Evolutionary conservation across 805 yeast genomes (phyloP).

Genomic region (Ogataea kodamae): DNA sequence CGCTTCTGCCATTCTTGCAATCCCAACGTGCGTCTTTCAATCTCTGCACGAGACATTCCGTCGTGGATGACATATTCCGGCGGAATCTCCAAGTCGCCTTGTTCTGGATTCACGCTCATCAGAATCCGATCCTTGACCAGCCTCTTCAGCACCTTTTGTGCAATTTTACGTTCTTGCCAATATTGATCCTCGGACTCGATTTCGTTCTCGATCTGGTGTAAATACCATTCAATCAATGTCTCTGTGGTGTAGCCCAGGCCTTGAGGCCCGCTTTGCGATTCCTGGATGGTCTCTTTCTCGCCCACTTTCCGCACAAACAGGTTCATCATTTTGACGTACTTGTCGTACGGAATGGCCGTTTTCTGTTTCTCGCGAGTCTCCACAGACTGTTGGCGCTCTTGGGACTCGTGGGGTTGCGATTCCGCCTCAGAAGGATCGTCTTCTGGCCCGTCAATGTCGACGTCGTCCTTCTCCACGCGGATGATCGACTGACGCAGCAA

Average conservation of each 20-base stretch:
- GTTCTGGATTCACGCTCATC: slow-evolving; percentile 53
- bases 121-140: slow-evolving; percentile 81
- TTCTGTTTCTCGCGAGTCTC: slow-evolving; percentile 31
- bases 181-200: slow-evolving; percentile 67
- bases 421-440: slow-evolving; percentile 21
- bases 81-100: slow-evolving; percentile 37
- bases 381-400: slow-evolving; percentile 7
- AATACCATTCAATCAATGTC: slow-evolving; percentile 76
- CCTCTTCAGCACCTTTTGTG: slow-evolving; percentile 75
- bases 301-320: slow-evolving; percentile 56
- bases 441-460: slow-evolving; percentile 59
- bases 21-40: slow-evolving; percentile 26
- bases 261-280: slow-evolving; percentile 36
- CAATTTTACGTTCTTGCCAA: slow-evolving; percentile 64
- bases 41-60: slow-evolving; percentile 21
- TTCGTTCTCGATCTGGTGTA: slow-evolving; percentile 67
- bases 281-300: slow-evolving; percentile 21
- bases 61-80: slow-evolving; percentile 22
- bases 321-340: slow-evolving; percentile 81
- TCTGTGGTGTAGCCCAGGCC: slow-evolving; percentile 60
- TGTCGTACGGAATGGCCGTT: slow-evolving; percentile 71
- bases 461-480: slow-evolving; percentile 90
- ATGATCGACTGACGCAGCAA: slow-evolving; percentile 86
- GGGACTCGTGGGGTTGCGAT: slow-evolving; percentile 11
- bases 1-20: slow-evolving; percentile 24